Base-by-base conservation (phyloP, 164 flowering plant species). In the Tetracentron sinense region DNA sequence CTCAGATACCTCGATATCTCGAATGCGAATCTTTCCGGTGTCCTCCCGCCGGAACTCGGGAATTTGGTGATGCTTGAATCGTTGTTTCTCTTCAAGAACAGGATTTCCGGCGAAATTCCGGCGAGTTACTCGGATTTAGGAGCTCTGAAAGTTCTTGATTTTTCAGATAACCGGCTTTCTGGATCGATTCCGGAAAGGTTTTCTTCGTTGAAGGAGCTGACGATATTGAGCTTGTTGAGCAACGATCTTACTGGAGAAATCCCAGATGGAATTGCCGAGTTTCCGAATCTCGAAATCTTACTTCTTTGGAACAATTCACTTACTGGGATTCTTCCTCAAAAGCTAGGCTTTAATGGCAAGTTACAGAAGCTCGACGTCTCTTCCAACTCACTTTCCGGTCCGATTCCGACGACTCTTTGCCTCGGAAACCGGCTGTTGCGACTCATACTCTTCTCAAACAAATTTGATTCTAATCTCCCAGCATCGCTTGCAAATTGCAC, bases 401-500 rank as follows among this genome's bases (percentile, higher is more conserved):
- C 94, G 10, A 73, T 95, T 30, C 99, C 99, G 0, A 75, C 79
- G 12, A 70, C 62, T 22, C 78, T 95, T 21, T 95, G 99, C 69
- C n/a, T 22, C 19, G 87, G 96, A 7, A 82, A 86, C 68, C 69
- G 46, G 44, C 81, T 95, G 0, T 54, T 27, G 22, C 79, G 76
- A 59, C 88, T 92, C 74, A 76, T 89, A 7, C 88, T 92, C 46
- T 91, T 91, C 78, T 75, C 83, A 54, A 95, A 95, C 80, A 63
- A 55, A 14, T 83, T 95, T 52, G 50, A 47, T 11, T 72, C 75
- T 1, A 54, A 59, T 33, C 63, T 95, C 6, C 97, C 97, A 0
- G 5, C 54, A 1, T 65, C 82, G 0, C 74, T 95, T 4, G 67
- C 82, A 0, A 82, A 79, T 30, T 95, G 99, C 72, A 67, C 85